Conservation (phyloP, 805 yeast species). For the Candida sanyiensis region DNA sequence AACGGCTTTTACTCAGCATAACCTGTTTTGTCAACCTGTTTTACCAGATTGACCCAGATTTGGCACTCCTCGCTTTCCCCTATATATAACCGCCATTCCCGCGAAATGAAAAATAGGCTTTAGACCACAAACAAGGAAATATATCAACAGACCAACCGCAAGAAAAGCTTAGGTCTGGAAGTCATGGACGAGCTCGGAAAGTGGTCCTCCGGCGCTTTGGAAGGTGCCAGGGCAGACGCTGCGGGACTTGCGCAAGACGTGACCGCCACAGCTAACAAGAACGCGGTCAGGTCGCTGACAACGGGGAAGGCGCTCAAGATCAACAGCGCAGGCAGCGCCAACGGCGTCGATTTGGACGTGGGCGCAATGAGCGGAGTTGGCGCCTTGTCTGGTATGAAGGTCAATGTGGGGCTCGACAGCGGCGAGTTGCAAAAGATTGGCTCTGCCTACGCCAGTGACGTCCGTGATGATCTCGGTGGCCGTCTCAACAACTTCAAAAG, state of each 20-base stretch:
- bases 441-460: neutral
- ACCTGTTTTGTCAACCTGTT: too few relatives aligned
- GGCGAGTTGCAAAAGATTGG: constrained; percentile 1
- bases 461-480: constrained; percentile 2
- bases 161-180: too few relatives aligned
- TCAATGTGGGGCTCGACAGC: constrained; percentile 1
- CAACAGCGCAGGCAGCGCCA: constrained; percentile 1
- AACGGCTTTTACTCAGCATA: too few relatives aligned
- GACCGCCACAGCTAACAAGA: constrained; percentile 2
- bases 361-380: neutral
- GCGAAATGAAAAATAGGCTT: too few relatives aligned
- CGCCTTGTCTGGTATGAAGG: constrained; percentile 1
- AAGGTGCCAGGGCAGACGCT: neutral
- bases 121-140: too few relatives aligned
- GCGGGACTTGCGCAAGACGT: constrained; percentile 1
- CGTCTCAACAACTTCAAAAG: neutral
- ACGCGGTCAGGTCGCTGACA: constrained; percentile 2
- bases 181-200: constrained; percentile 1
- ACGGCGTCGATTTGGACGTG: neutral
- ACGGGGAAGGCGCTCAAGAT: constrained; percentile 2
- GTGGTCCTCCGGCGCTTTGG: neutral
- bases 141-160: too few relatives aligned
- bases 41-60: too few relatives aligned
- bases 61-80: too few relatives aligned
- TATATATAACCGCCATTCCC: too few relatives aligned